These are phyloP conservation scores for Diaporthe citrichinensis DNA, from an alignment of 2,329 filamentous ascomycete genomes.

Conservation along the genomic window DNA sequence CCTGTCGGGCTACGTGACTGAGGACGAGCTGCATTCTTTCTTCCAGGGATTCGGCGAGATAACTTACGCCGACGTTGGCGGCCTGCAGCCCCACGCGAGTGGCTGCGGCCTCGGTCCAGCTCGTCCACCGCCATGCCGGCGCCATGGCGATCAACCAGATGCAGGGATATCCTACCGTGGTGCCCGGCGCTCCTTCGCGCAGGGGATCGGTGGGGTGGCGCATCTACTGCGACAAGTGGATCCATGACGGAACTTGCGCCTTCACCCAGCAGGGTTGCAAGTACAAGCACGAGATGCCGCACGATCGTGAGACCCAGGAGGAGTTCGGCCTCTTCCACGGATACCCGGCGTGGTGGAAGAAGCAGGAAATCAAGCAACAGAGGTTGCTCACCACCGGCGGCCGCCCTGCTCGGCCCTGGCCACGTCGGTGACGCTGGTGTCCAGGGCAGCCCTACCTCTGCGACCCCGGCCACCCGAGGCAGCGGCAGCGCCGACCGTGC, in stretches of 20 bases:
- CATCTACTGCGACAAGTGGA: slow-evolving; percentile 90
- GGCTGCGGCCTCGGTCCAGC: background rate
- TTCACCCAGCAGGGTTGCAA: slow-evolving; percentile 89
- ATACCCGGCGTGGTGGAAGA: slow-evolving; percentile 68
- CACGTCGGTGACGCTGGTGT: background rate
- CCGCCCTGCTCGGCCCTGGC: slow-evolving; percentile 14
- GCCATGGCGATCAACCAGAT: background rate
- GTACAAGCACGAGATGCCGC: slow-evolving; percentile 67
- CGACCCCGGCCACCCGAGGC: background rate
- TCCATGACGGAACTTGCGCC: slow-evolving; percentile 86
- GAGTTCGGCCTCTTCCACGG: slow-evolving; percentile 41
- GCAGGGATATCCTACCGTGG: background rate
- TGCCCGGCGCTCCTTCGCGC: too few species aligned
- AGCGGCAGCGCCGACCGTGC: background rate
- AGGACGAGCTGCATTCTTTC: slow-evolving; percentile 54
- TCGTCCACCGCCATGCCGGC: background rate
- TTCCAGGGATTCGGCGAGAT: background rate
- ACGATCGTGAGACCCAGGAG: background rate
- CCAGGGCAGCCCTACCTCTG: background rate
- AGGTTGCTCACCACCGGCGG: slow-evolving; percentile 17
- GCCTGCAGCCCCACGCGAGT: background rate
- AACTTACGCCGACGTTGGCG: background rate
- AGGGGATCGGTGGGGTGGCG: slow-evolving; percentile 51
- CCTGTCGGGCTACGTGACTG: slow-evolving; percentile 96
- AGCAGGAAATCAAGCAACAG: slow-evolving; percentile 61